These are phyloP conservation scores for Isatis tinctoria DNA, from an alignment of 345 rosid genomes.

Conservation along the genomic window DNA sequence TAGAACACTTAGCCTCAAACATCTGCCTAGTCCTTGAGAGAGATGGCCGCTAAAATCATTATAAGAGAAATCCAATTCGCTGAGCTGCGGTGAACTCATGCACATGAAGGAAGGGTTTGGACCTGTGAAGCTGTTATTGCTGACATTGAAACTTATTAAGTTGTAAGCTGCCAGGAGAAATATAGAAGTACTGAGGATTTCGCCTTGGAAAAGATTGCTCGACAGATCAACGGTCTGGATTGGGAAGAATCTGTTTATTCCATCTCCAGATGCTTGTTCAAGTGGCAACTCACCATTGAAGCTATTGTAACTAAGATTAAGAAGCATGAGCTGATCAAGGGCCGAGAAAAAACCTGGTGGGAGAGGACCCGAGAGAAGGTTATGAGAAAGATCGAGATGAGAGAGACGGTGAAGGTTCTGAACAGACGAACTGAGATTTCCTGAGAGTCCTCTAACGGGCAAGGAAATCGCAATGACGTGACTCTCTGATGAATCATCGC, in stretches of 20 bases:
- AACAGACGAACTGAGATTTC: constrained; percentile 38
- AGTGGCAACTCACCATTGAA: constrained; percentile 57
- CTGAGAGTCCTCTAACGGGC: constrained; percentile 44
- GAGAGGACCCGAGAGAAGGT: constrained; percentile 49
- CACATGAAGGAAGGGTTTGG: constrained; percentile 59
- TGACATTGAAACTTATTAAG: constrained; percentile 56
- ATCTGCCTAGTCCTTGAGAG: constrained; percentile 50
- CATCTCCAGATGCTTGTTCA: constrained; percentile 7
- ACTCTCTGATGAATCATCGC: constrained; percentile 30
- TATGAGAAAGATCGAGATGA: constrained; percentile 58
- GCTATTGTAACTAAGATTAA: constrained; percentile 64
- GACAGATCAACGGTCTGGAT: constrained; percentile 50
- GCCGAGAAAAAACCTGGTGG: constrained; percentile 39
- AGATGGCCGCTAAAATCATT: constrained; percentile 50
- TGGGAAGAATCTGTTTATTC: constrained; percentile 1
- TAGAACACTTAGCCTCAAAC: constrained; percentile 46
- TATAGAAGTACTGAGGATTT: constrained; percentile 25
- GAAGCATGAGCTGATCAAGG: constrained; percentile 40
- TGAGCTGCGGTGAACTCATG: constrained; percentile 33
- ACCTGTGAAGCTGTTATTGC: constrained; percentile 66
- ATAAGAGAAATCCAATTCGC: constrained; percentile 52
- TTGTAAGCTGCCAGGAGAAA: constrained; percentile 38
- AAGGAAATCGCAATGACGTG: constrained; percentile 45
- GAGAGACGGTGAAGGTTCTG: constrained; percentile 39
- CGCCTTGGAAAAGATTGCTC: constrained; percentile 57